phyloP scores from a whole-genome alignment of 192 early-diverging fungal genomes.

The Cladochytrium replicatum region DNA sequence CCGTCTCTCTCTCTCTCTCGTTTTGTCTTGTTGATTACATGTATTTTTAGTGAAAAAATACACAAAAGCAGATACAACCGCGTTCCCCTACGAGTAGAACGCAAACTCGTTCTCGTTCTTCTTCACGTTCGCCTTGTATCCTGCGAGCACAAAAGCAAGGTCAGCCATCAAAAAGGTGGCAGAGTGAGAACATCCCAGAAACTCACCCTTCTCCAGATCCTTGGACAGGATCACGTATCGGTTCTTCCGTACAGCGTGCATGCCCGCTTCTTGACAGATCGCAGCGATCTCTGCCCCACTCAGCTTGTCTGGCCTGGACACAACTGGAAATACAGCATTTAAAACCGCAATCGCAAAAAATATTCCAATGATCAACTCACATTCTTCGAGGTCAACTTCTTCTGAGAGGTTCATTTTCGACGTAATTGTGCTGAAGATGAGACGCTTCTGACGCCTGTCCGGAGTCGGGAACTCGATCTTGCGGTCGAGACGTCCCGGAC shows the following conservation, averaged over 20 bases:
- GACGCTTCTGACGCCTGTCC: slow-evolving; percentile 92
- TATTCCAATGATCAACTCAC: too few species aligned
- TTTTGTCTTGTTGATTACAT: too few species aligned
- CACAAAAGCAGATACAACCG: too few species aligned
- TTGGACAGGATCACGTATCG: slow-evolving; percentile 90
- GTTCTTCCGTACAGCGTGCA: slow-evolving; percentile 97
- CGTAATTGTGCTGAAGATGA: slow-evolving; percentile 94
- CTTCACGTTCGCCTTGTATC: too few species aligned
- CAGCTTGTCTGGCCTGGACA: slow-evolving; percentile 91
- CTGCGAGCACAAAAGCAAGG: too few species aligned
- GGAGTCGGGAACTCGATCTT: slow-evolving; percentile 99
- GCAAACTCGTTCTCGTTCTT: too few species aligned
- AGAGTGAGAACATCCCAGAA: too few species aligned
- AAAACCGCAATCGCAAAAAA: too few species aligned
- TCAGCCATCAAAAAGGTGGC: too few species aligned
- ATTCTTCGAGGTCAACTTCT: slow-evolving; percentile 97
- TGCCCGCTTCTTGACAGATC: slow-evolving; percentile 97
- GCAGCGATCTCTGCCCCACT: slow-evolving; percentile 95
- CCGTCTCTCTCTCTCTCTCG: too few species aligned
- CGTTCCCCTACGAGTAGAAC: too few species aligned
- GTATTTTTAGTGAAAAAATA: too few species aligned
- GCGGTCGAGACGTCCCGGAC: slow-evolving; percentile 92
- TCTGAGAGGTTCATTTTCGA: slow-evolving; percentile 87
- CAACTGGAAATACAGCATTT: slow-evolving; percentile 52
- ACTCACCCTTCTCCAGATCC: slow-evolving; percentile 96